Conservation (phyloP, 169 alveolate species). For the Perkinsus olseni region DNA sequence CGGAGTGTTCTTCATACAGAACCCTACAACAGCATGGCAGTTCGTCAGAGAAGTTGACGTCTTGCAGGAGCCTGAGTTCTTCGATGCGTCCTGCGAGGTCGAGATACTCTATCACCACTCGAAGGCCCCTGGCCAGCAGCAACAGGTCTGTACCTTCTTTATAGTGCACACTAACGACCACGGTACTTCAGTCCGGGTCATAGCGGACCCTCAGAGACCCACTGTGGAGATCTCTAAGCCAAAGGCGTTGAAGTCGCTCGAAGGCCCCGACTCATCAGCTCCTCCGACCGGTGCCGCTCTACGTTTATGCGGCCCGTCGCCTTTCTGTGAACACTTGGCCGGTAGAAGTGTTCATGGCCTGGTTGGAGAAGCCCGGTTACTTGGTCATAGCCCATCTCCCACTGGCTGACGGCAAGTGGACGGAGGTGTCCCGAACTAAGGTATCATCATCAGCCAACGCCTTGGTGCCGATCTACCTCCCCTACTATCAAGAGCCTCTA, state of each 20-base stretch:
- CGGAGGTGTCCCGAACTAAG: not conserved
- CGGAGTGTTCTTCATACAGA: not conserved
- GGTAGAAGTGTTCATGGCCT: not conserved
- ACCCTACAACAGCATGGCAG: not conserved
- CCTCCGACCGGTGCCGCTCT: not conserved
- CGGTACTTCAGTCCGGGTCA: not conserved
- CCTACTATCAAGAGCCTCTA: not conserved
- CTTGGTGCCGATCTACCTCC: not conserved
- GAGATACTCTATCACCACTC: not conserved
- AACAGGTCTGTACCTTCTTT: not conserved
- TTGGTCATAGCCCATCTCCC: not conserved
- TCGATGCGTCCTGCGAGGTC: not conserved
- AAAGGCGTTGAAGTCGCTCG: not conserved
- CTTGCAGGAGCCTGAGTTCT: not conserved
- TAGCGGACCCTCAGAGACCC: not conserved
- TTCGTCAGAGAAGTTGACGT: not conserved
- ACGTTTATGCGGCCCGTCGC: not conserved
- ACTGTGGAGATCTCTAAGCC: not conserved
- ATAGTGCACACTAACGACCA: not conserved
- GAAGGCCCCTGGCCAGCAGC: not conserved
- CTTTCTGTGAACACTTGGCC: not conserved
- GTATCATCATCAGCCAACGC: not conserved
- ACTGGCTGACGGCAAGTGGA: not conserved
- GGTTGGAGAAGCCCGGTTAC: not conserved
- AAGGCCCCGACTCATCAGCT: not conserved